phyloP scores from a whole-genome alignment of 2,329 filamentous ascomycete genomes.

The Metarhizium brunneum region DNA sequence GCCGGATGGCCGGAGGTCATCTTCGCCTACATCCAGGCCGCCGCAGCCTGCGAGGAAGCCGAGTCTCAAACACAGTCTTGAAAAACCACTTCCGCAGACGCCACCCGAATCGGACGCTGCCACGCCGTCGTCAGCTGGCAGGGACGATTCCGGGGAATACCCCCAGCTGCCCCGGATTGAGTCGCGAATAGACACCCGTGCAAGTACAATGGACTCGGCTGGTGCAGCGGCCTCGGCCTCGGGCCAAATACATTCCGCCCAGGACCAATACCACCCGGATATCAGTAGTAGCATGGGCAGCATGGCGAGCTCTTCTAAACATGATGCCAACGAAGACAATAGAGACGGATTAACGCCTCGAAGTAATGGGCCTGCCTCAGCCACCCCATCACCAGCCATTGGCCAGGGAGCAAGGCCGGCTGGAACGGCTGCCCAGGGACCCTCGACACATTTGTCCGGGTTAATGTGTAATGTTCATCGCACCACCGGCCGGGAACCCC shows the following conservation, averaged over 20 bases:
- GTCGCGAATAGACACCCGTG: constrained; percentile 29
- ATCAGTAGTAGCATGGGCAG: constrained; percentile 39
- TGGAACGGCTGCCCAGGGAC: constrained; percentile 33
- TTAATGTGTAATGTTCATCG: constrained; percentile 66
- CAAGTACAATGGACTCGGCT: constrained; percentile 40
- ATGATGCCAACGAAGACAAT: constrained; percentile 35
- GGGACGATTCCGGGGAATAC: constrained; percentile 10
- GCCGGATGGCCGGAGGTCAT: constrained; percentile 10
- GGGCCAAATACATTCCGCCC: constrained; percentile 27
- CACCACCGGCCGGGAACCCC: constrained; percentile 86
- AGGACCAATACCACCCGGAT: constrained; percentile 24
- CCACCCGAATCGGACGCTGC: constrained; percentile 23
- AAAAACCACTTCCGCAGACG: constrained; percentile 47
- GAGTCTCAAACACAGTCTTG: constrained; percentile 47
- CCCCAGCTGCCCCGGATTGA: constrained; percentile 7
- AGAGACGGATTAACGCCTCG: constrained; percentile 39
- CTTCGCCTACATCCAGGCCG: constrained; percentile 9
- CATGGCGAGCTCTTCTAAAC: constrained; percentile 29
- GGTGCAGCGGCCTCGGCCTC: constrained; percentile 17
- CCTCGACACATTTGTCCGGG: constrained; percentile 52
- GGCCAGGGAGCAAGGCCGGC: constrained; percentile 22
- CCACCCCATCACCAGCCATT: constrained; percentile 46
- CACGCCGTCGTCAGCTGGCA: constrained; percentile 24
- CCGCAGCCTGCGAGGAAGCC: constrained; percentile 42
- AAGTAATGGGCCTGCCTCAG: constrained; percentile 44